Evolutionary conservation across 139 green algal species (phyloP).

Genomic region (Bryopsis sp.): DNA sequence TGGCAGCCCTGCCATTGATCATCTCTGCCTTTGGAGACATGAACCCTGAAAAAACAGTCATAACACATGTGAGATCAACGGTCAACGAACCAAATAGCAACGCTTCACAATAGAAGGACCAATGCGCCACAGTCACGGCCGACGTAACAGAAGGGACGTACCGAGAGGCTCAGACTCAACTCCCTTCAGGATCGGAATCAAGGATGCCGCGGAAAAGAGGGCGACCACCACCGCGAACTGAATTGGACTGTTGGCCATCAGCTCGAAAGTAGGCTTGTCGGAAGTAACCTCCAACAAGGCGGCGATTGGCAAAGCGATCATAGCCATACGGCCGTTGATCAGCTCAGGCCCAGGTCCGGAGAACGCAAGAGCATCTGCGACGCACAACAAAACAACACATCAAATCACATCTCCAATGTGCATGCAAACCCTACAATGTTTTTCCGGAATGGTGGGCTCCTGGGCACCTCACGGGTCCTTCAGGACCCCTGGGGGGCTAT

Average conservation of each 20-base stretch:
- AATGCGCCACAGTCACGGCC: neutral
- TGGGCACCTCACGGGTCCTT: too few relatives aligned
- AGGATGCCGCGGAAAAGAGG: constrained; percentile 26
- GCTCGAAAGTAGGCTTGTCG: constrained; percentile 15
- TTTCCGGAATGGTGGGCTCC: too few relatives aligned
- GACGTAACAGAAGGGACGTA: neutral
- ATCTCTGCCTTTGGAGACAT: constrained; percentile 34
- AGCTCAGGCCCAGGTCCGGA: constrained; percentile 31
- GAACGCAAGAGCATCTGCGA: constrained; percentile 34
- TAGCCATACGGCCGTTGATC: constrained; percentile 37
- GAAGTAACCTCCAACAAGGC: constrained; percentile 23
- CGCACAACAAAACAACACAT: neutral
- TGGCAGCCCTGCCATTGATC: constrained; percentile 35
- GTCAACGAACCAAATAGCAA: too few relatives aligned
- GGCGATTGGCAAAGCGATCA: constrained; percentile 20
- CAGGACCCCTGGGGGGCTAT: too few relatives aligned
- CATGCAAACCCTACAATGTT: too few relatives aligned
- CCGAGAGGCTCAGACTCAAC: constrained; percentile 27
- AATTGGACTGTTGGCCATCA: constrained; percentile 20
- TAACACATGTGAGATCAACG: neutral
- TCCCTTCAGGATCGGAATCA: constrained; percentile 24
- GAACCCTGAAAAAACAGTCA: constrained; percentile 17
- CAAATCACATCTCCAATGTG: too few relatives aligned
- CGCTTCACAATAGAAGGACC: too few relatives aligned
- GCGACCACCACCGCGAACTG: constrained; percentile 22